Base-by-base conservation (phyloP, 768 basidiomycete genomes). In the Tricholoma sp. region DNA sequence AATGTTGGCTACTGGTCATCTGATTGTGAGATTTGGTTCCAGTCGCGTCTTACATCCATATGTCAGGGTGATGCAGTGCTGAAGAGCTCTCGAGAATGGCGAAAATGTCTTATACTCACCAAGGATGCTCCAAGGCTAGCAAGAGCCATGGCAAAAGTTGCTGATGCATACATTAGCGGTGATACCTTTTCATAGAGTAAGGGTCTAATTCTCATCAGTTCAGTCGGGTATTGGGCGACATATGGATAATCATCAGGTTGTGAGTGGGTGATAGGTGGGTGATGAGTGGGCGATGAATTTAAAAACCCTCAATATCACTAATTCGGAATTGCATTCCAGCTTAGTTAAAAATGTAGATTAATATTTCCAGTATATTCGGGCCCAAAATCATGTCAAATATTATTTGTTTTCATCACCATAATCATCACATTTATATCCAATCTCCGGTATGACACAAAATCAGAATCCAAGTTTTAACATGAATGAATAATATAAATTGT, bases 11-110 rank as follows among this genome's bases (percentile, higher is more conserved):
- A 60, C 45, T 69, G 67, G 67, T 63, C 64, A 1, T 39, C 55
- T 5, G 50, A 59, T 41, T 61, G 62, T 34, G 63, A 69, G 22
- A 49, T 50, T 12, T 69, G 66, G 67, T 69, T 58, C 54, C 54
- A 57, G 21, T 37, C 47, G 18, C 57, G 50, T 4, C 47, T 62
- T 1, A 29, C 54, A 5, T n/a, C 35, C 3, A 61, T 62, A 31
- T 31, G 57, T 12, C 54, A 61, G n/a, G 50, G 54, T 14, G 45
- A 16, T 16, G 52, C 24, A 45, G 21, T 22, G 34, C 29, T 54
- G 34, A 35, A 35, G 32, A 41, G 37, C 2, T 45, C 52, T 45
- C 18, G 16, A 22, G 37, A 54, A 41, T 54, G 52, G 52, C 14
- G 29, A 45, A 54, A 37, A 27, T 31, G n/a, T 39, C 52, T 54